Percentiles rank a stretch among this genome's conserved stretches.
phyloP scores from a whole-genome alignment of 2,329 filamentous ascomycete species.

The Cordyceps fumosorosea region DNA sequence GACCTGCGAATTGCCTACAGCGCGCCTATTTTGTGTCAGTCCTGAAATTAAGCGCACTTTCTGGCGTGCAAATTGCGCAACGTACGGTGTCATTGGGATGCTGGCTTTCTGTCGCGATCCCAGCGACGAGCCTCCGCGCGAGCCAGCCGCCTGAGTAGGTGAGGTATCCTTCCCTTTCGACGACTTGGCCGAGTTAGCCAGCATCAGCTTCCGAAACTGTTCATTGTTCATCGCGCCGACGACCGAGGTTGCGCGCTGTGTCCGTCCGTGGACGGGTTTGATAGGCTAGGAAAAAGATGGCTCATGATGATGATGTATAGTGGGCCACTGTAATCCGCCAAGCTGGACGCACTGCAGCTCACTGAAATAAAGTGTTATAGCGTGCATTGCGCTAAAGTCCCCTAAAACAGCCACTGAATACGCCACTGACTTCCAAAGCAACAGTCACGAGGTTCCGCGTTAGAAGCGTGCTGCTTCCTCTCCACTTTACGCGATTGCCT shows the following conservation, averaged over 20 bases:
- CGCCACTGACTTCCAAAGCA: neutral
- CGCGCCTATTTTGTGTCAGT: slow-evolving; percentile 44
- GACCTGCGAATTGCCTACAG: slow-evolving; percentile 46
- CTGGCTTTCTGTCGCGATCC: slow-evolving; percentile 73
- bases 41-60: neutral
- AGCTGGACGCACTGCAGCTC: neutral
- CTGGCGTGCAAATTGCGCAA: slow-evolving; percentile 15
- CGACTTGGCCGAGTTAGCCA: slow-evolving; percentile 39
- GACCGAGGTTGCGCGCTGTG: neutral
- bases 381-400: neutral
- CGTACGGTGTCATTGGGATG: slow-evolving; percentile 92
- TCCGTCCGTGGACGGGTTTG: neutral
- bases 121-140: slow-evolving; percentile 38
- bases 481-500: slow-evolving; percentile 31
- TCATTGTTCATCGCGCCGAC: slow-evolving; percentile 75
- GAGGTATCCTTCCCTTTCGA: slow-evolving; percentile 38
- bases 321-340: neutral
- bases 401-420: neutral
- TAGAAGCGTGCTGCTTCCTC: slow-evolving; percentile 19
- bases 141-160: slow-evolving; percentile 26
- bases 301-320: neutral
- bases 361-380: neutral
- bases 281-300: neutral
- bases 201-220: slow-evolving; percentile 78
- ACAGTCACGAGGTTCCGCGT: slow-evolving; percentile 37